Conservation (phyloP, 1,284 basidiomycete genomes). For the Ceratorhiza oryzae-sativae region DNA sequence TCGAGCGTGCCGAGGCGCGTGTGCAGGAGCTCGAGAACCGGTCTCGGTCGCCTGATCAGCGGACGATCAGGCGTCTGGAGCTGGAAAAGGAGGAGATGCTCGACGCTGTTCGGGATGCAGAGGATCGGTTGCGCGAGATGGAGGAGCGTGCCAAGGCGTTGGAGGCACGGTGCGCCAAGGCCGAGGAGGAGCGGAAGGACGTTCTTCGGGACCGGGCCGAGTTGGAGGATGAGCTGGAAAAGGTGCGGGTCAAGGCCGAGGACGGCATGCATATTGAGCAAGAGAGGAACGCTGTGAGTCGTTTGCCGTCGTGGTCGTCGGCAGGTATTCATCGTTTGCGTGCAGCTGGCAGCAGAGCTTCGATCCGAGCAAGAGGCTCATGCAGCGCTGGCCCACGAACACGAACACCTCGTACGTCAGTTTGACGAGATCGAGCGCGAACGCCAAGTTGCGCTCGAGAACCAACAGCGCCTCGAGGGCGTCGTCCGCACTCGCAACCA, state of each 20-base stretch:
- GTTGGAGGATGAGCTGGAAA: slow-evolving; percentile 33
- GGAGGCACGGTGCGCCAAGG: slow-evolving; percentile 17
- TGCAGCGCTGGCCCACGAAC: not conserved
- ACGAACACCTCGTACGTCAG: slow-evolving; percentile 3
- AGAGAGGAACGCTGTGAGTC: slow-evolving; percentile 20
- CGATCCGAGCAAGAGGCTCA: slow-evolving; percentile 16
- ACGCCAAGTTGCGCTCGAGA: slow-evolving; percentile 13
- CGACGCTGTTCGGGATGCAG: slow-evolving; percentile 2
- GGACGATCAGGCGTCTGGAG: not conserved
- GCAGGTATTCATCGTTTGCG: not conserved
- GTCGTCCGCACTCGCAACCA: slow-evolving; percentile 30
- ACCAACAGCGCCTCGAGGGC: slow-evolving; percentile 26
- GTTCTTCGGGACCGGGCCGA: slow-evolving; percentile 24
- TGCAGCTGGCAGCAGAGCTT: slow-evolving; percentile 19
- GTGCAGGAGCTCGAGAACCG: slow-evolving; percentile 2
- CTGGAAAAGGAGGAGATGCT: slow-evolving; percentile 9
- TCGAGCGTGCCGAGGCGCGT: not conserved
- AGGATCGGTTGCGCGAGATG: slow-evolving; percentile 16
- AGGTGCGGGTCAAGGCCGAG: slow-evolving; percentile 21
- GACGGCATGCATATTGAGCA: slow-evolving; percentile 31
- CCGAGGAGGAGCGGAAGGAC: slow-evolving; percentile 16
- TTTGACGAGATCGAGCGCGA: slow-evolving; percentile 20
- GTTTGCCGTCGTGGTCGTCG: not conserved
- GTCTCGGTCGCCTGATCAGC: not conserved
- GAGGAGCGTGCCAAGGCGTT: slow-evolving; percentile 4